Evolutionary conservation across 192 early-diverging fungal species (phyloP), one percentile per base, ranked within the genome.

Genomic region (Coemansia sp.): DNA sequence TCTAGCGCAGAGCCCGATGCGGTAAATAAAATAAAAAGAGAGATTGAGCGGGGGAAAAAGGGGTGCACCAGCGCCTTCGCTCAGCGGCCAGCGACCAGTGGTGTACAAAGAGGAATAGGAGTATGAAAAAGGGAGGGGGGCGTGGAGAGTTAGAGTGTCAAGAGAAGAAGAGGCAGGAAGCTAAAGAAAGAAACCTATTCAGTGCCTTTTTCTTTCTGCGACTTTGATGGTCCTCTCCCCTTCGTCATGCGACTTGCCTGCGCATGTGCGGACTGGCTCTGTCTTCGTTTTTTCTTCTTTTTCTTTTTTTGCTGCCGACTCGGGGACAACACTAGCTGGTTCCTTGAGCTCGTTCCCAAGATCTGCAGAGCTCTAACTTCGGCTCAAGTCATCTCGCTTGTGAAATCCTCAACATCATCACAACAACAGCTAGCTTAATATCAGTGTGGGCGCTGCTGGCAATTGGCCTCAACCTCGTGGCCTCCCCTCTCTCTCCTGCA

Each of bases 331-430:
- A 12, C 15, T 31, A 3, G n/a, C 20, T 51, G 49, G 49, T 20
- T 51, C 27, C 29, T 55, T 57, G 54, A 27, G 29, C 54, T 36
- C 31, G 3, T 60, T 34, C 31, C 31, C 57, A 9, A 60, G 57
- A 36, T 52, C 47, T n/a, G 65, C 46, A 47, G 20, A 67, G 46
- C 46, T 52, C 46, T 67, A 67, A 44, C 47, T 44, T 44, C 31
- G n/a, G 29, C 31, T 60, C 31, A 22, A 22, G 16, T 46, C 44
- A 46, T 29, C 27, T 3, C 27, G 27, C 15, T n/a, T 16, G 57
- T 15, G 31, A 60, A 60, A 60, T 33, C 57, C 57, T 33, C 57
- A 34, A 33, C 57, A 18, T 16, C 29, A 31, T 9, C 29, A 27
- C 54, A 57, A 38, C 42, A 43, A 16, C 42, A 46, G n/a, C 42